Conservation (phyloP, 495 filamentous ascomycete species). For the Darksidea phi region DNA sequence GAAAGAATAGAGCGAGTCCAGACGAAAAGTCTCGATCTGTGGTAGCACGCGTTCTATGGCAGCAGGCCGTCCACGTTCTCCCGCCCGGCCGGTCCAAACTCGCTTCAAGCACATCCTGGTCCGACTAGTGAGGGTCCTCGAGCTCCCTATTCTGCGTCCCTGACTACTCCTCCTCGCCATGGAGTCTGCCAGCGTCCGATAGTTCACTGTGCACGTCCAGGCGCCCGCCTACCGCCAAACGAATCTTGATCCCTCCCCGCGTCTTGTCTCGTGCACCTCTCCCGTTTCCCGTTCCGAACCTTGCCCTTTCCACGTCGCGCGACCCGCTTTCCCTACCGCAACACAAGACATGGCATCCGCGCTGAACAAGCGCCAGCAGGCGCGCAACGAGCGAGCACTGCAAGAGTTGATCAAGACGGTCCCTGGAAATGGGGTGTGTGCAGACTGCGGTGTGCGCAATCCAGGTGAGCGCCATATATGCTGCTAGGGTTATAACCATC, state of each 20-base stretch:
- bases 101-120: too few species aligned
- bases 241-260: neutral
- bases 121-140: too few species aligned
- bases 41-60: too few species aligned
- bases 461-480: constrained; percentile 62
- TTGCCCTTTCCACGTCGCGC: constrained; percentile 3
- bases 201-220: neutral
- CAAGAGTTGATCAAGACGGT: constrained; percentile 86
- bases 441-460: constrained; percentile 87
- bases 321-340: constrained; percentile 10
- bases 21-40: too few species aligned
- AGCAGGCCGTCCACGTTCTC: too few species aligned
- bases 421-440: constrained; percentile 90
- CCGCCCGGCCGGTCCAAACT: too few species aligned
- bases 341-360: constrained; percentile 50
- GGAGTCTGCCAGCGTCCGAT: too few species aligned
- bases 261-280: neutral
- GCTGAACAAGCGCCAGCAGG: constrained; percentile 90
- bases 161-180: too few species aligned
- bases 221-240: neutral
- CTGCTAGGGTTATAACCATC: constrained; percentile 11
- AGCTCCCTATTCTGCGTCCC: too few species aligned
- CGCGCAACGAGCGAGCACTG: constrained; percentile 88
- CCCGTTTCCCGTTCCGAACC: neutral
- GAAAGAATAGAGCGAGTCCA: too few species aligned